These are phyloP conservation scores for Oryza glaberrima DNA, from an alignment of 176 grass and related monocot genomes.

Conservation along the genomic window DNA sequence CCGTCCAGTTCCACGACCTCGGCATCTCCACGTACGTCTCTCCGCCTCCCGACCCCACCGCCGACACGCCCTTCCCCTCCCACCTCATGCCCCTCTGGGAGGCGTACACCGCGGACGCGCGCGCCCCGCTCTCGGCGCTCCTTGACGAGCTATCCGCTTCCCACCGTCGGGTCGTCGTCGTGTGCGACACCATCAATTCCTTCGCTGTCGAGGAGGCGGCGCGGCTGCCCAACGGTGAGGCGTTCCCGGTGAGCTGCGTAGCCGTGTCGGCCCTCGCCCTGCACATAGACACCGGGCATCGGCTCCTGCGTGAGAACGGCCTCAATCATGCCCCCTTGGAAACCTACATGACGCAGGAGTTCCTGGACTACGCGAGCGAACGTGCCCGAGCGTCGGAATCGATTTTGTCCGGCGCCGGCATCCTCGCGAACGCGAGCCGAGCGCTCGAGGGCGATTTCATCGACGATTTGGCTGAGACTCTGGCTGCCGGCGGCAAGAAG, in stretches of 20 bases:
- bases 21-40: constrained; percentile 37
- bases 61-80: constrained; percentile 41
- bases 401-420: not conserved
- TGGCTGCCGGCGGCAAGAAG: constrained; percentile 7
- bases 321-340: constrained; percentile 4
- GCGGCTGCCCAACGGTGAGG: constrained; percentile 52
- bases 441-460: constrained; percentile 42
- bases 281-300: not conserved
- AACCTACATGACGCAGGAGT: not conserved
- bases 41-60: constrained; percentile 35
- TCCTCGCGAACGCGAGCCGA: constrained; percentile 32
- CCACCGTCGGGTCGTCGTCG: constrained; percentile 40
- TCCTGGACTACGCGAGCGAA: not conserved
- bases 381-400: not conserved
- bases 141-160: constrained; percentile 26
- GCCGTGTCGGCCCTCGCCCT: constrained; percentile 33
- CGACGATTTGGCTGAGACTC: constrained; percentile 25
- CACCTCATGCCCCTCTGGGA: constrained; percentile 52
- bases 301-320: constrained; percentile 12
- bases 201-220: constrained; percentile 41
- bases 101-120: not conserved
- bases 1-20: constrained; percentile 60
- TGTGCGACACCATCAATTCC: constrained; percentile 36
- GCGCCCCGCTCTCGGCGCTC: constrained; percentile 30
- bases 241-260: constrained; percentile 39